Percentiles rank a stretch among this genome's conserved stretches.
These are phyloP conservation scores for Leccinum holopus DNA, from an alignment of 1,284 basidiomycete genomes.

Conservation along the genomic window DNA sequence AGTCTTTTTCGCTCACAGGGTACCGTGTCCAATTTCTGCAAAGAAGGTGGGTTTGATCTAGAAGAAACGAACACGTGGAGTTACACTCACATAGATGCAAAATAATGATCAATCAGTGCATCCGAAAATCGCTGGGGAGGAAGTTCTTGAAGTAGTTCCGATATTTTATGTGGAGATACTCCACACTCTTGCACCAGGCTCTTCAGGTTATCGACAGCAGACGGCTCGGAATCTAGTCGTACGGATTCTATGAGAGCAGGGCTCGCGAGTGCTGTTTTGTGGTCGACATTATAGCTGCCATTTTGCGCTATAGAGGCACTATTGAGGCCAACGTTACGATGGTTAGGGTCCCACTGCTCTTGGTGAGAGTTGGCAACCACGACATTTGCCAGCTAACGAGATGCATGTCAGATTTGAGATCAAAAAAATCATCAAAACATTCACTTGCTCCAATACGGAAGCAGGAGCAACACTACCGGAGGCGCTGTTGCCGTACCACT, in stretches of 20 bases:
- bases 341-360: slow-evolving; percentile 31
- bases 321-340: slow-evolving; percentile 11
- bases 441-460: slow-evolving; percentile 75
- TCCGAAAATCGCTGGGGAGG: slow-evolving; percentile 75
- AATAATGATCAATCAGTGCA: slow-evolving; percentile 75
- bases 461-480: slow-evolving; percentile 75
- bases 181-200: slow-evolving; percentile 87
- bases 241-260: slow-evolving; percentile 43
- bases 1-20: slow-evolving; percentile 86
- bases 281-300: slow-evolving; percentile 26
- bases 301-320: slow-evolving; percentile 22
- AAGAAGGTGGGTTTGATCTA: slow-evolving; percentile 7
- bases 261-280: slow-evolving; percentile 27
- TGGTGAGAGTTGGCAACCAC: slow-evolving; percentile 42
- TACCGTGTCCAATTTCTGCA: slow-evolving; percentile 92
- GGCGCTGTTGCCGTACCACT: slow-evolving; percentile 81
- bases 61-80: neutral
- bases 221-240: slow-evolving; percentile 58
- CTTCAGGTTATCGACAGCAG: slow-evolving; percentile 77
- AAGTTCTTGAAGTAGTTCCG: slow-evolving; percentile 85
- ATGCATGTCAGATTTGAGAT: slow-evolving; percentile 14
- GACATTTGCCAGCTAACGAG: slow-evolving; percentile 56
- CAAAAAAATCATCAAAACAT: slow-evolving; percentile 21
- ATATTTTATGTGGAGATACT: slow-evolving; percentile 83
- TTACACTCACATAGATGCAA: slow-evolving; percentile 62